Percentiles rank a stretch among this genome's conserved stretches.
These are phyloP conservation scores for Tricholoma matsutake DNA, from an alignment of 768 basidiomycete genomes.

Conservation along the genomic window DNA sequence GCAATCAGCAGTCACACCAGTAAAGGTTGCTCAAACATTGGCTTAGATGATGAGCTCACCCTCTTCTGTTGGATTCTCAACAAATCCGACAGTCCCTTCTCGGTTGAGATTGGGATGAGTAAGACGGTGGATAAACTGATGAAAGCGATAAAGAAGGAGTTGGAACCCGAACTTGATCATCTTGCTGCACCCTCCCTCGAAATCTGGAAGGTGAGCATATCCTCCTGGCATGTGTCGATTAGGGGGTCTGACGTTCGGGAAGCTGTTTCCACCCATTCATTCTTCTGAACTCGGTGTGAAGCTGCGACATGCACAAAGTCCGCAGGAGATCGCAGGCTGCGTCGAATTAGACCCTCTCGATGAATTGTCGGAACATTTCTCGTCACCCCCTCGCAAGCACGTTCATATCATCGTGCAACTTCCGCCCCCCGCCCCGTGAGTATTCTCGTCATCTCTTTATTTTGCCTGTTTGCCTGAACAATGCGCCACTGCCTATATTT, in stretches of 20 bases:
- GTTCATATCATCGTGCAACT: background rate
- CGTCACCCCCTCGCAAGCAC: background rate
- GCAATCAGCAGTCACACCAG: too few relatives aligned
- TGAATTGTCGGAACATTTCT: too few relatives aligned
- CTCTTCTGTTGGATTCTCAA: too few relatives aligned
- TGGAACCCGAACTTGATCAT: too few relatives aligned
- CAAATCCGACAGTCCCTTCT: too few relatives aligned
- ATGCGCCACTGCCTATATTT: background rate
- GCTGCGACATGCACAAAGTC: background rate
- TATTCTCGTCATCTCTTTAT: background rate
- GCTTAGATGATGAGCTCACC: too few relatives aligned
- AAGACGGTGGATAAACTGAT: too few relatives aligned
- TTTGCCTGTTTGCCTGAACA: background rate
- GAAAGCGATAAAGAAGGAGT: too few relatives aligned
- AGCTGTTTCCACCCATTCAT: background rate
- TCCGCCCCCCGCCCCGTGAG: background rate
- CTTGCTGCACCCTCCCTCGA: too few relatives aligned
- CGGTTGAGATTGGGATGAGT: too few relatives aligned
- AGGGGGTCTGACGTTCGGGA: background rate
- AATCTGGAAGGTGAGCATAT: background rate
- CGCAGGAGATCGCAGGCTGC: background rate
- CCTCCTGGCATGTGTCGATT: background rate
- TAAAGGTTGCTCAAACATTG: too few relatives aligned
- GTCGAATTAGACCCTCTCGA: background rate
- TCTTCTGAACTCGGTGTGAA: background rate